A percentile compares a stretch with the other conserved stretches of the same genome.
These are phyloP conservation scores for Nicotiana undulata DNA, from an alignment of 257 asterid species.

Conservation along the genomic window DNA sequence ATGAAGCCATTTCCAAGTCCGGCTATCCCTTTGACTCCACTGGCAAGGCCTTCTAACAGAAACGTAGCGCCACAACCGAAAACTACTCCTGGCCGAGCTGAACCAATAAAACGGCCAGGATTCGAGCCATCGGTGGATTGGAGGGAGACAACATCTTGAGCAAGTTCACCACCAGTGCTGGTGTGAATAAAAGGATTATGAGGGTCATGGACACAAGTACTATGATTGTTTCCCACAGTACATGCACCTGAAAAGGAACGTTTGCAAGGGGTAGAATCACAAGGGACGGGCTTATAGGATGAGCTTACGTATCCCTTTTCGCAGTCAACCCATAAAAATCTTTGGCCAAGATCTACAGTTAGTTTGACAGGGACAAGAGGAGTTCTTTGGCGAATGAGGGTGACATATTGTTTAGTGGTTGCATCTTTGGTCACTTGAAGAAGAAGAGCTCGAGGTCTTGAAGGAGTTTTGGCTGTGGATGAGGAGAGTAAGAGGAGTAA, in stretches of 20 bases:
- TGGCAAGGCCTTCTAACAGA: background rate
- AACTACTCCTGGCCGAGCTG: background rate
- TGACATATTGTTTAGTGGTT: conserved; percentile 12
- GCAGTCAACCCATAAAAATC: conserved; percentile 25
- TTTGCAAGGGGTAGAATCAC: background rate
- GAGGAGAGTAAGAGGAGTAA: background rate
- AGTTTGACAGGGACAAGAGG: conserved; percentile 26
- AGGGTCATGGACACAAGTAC: background rate
- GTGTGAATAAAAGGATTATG: background rate
- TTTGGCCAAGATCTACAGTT: conserved; percentile 24
- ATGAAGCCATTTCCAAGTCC: background rate
- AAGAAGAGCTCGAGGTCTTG: conserved; percentile 9
- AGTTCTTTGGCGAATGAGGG: conserved; percentile 17
- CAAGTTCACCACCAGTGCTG: background rate
- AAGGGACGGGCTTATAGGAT: background rate
- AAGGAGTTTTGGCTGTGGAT: background rate
- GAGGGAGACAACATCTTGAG: background rate
- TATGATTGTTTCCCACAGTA: background rate
- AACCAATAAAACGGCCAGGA: background rate
- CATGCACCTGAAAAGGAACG: background rate
- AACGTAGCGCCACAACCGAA: background rate
- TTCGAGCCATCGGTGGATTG: background rate
- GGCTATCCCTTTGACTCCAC: background rate
- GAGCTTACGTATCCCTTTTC: conserved; percentile 15
- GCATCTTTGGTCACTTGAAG: conserved; percentile 22